Percentiles rank a stretch among this genome's conserved stretches.
These are phyloP conservation scores for Xylariaceae sp. DNA, from an alignment of 2,329 filamentous ascomycete genomes.

Conservation along the genomic window DNA sequence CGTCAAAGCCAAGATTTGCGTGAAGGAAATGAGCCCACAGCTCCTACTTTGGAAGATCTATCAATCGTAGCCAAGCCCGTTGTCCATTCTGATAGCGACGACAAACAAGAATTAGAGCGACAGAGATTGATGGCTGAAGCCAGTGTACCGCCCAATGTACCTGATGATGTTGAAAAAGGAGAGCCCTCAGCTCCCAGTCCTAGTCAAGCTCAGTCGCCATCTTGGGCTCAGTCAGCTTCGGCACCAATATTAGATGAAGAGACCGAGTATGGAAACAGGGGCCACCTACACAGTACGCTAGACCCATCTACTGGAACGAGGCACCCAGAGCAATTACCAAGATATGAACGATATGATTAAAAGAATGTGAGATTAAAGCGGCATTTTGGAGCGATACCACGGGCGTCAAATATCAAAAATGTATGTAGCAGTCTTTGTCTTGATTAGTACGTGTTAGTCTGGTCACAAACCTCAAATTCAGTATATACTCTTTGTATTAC, in stretches of 20 bases:
- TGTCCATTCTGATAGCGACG: conserved; percentile 51
- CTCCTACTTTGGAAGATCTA: conserved; percentile 45
- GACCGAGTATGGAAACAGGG: conserved; percentile 21
- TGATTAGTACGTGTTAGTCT: too few relatives aligned
- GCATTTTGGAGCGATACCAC: too few relatives aligned
- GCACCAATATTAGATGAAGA: conserved; percentile 29
- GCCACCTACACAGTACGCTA: conserved; percentile 45
- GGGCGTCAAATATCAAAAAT: too few relatives aligned
- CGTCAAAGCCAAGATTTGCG: too few relatives aligned
- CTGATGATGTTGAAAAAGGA: conserved; percentile 19
- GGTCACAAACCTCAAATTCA: too few relatives aligned
- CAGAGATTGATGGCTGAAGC: conserved; percentile 48
- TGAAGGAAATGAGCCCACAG: conserved; percentile 33
- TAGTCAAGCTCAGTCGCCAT: conserved; percentile 20
- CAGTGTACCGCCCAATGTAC: conserved; percentile 45
- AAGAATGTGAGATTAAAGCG: too few relatives aligned
- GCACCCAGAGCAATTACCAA: conserved; percentile 30
- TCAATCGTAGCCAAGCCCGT: conserved; percentile 24
- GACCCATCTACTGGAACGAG: conserved; percentile 37
- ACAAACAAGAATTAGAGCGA: conserved; percentile 66
- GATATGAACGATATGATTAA: conserved; percentile 36
- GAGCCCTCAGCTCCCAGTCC: conserved; percentile 19
- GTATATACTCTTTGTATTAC: too few relatives aligned
- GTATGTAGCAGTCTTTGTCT: too few relatives aligned
- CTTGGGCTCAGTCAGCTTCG: conserved; percentile 24